phyloP scores from a whole-genome alignment of 2,329 filamentous ascomycete genomes.

The Aspergillus spinulosporus region DNA sequence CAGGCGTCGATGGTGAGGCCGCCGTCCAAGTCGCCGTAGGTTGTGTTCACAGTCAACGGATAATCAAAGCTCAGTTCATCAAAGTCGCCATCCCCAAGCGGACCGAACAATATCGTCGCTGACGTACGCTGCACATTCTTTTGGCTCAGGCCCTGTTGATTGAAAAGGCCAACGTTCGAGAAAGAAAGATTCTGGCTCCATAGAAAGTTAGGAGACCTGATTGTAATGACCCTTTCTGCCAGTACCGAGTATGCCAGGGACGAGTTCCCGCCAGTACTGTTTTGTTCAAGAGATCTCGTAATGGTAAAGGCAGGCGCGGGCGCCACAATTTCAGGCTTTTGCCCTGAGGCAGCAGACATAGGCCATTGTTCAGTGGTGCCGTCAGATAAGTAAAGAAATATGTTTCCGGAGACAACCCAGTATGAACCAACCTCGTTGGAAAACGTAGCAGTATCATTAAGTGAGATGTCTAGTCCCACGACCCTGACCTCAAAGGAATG shows the following conservation, averaged over 20 bases:
- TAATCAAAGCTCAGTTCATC: conserved; percentile 54
- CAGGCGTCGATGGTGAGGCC: conserved; percentile 51
- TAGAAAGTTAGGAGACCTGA: conserved; percentile 50
- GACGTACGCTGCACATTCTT: conserved; percentile 52
- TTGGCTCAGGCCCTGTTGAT: conserved; percentile 57
- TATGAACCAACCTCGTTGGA: conserved; percentile 61
- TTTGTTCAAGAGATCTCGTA: conserved; percentile 32
- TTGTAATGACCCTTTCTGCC: conserved; percentile 56
- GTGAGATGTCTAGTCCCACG: conserved; percentile 62
- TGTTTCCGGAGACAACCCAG: conserved; percentile 77
- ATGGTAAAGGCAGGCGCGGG: conserved; percentile 52
- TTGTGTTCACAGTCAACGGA: conserved; percentile 60
- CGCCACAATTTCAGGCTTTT: conserved; percentile 32
- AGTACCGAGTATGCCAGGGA: conserved; percentile 60
- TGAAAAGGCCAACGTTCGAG: conserved; percentile 57
- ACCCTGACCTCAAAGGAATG: conserved; percentile 71
- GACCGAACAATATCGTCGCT: conserved; percentile 39
- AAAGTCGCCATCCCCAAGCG: conserved; percentile 39
- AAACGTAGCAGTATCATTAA: conserved; percentile 49
- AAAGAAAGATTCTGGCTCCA: conserved; percentile 64
- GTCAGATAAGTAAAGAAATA: conserved; percentile 71
- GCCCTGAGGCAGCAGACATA: not conserved
- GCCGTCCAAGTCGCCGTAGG: conserved; percentile 49
- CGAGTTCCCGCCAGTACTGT: conserved; percentile 56
- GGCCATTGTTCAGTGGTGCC: conserved; percentile 36